Evolutionary conservation across 2,329 filamentous ascomycete genomes (phyloP), one percentile per base, ranked within the genome.

Genomic region (Xylariales sp.): DNA sequence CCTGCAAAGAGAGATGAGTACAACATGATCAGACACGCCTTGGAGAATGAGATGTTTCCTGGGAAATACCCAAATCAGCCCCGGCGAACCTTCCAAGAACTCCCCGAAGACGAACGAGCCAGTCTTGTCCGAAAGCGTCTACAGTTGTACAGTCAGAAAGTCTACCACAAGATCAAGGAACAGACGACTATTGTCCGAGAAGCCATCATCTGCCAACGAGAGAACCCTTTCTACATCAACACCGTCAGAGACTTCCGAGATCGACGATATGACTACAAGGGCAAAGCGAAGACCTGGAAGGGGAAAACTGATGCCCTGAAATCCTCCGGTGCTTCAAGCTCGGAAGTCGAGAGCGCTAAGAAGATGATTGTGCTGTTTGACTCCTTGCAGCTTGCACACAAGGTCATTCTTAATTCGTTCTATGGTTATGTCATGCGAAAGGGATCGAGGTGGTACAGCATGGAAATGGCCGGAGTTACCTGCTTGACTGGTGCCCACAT

Each of bases 401-500:
- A 98, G 63, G 93, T 98, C 68, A 98, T 98, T 74, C 64, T 98
- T 42, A 98, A 98, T 70, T 95, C 89, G 42, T 98, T 98, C 70
- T 98, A 98, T 54, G 93, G 93, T 49, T 98, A 98, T 60, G 93
- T 97, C 61, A 98, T 98, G 93, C 78, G 93, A 69, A 98, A 98
- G 62, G 93, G 93, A 24, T 98, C 93, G 27, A 82, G 93, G 42
- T 98, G 93, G 93, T 98, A 98, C 61, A 98, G 93, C 14, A 84
- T 98, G 78, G 93, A 98, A 61, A 98, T 98, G 93, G 93, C 94
- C 12, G 93, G 93, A 53, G 93, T 98, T 4, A 98, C 93, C 31
- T 98, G 93, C 68, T 70, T 98, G 61, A 98, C 93, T 2, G 93
- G 93, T 47, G 93, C 93, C 22, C 87, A 83, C 31, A 98, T 98